Evolutionary conservation across 106 monocot genomes (phyloP).

Genomic region (Iris macrosiphon): DNA sequence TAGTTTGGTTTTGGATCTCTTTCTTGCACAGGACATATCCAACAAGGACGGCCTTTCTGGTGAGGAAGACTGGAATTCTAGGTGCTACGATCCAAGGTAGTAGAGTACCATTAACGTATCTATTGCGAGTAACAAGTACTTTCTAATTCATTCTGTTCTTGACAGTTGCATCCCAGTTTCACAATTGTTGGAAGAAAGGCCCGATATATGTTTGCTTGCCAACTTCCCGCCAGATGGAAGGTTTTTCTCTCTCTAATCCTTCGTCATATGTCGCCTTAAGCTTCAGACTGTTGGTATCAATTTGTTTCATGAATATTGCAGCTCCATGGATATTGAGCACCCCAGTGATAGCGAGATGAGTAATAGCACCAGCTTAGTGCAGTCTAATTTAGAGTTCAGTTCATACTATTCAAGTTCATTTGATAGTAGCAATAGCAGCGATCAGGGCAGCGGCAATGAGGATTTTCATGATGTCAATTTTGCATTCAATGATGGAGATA

Average conservation of each 20-base stretch:
- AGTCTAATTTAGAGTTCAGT: slow-evolving; percentile 4
- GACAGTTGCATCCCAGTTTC: slow-evolving; percentile 23
- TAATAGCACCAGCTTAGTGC: slow-evolving; percentile 21
- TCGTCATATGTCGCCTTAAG: no score
- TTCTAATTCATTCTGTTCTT: background rate
- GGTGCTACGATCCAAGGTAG: slow-evolving; percentile 40
- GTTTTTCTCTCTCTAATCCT: slow-evolving; percentile 10
- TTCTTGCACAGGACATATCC: slow-evolving; percentile 39
- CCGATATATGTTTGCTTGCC: slow-evolving; percentile 34
- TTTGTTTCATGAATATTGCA: slow-evolving; percentile 14
- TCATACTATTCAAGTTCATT: slow-evolving; percentile 14
- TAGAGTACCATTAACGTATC: background rate
- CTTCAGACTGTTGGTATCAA: background rate
- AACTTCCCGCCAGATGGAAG: slow-evolving; percentile 33
- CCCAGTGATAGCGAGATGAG: slow-evolving; percentile 20
- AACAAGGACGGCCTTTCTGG: slow-evolving; percentile 56
- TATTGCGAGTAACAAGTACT: background rate
- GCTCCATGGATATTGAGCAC: slow-evolving; percentile 26
- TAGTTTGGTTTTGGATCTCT: background rate
- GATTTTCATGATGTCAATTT: slow-evolving; percentile 17
- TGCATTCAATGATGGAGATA: slow-evolving; percentile 21
- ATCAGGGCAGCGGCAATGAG: slow-evolving; percentile 33
- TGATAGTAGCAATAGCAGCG: slow-evolving; percentile 29
- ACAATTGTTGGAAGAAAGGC: slow-evolving; percentile 36
- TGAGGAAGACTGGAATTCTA: slow-evolving; percentile 38